Conservation (phyloP, 1,284 basidiomycete species). For the Rugosomyces carneus region DNA sequence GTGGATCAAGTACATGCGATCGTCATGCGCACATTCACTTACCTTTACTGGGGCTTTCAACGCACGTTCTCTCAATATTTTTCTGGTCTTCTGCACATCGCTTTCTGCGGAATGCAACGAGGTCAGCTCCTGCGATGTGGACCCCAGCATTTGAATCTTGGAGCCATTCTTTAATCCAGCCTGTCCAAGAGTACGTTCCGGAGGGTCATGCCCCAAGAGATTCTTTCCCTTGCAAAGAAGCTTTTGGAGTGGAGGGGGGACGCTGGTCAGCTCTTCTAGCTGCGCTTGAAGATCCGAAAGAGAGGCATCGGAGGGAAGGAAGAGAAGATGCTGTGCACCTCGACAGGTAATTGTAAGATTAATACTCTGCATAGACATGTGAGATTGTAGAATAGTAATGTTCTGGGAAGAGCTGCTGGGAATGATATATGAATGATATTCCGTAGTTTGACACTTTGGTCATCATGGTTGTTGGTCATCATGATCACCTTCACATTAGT, state of each 20-base stretch:
- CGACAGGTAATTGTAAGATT: constrained; percentile 40
- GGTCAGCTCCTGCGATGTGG: constrained; percentile 50
- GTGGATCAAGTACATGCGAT: background rate
- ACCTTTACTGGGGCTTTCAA: constrained; percentile 56
- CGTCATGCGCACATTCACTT: constrained; percentile 12
- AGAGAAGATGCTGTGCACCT: constrained; percentile 39
- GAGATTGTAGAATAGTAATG: background rate
- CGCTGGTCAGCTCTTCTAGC: constrained; percentile 56
- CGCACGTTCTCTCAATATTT: constrained; percentile 53
- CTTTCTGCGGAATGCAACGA: constrained; percentile 49
- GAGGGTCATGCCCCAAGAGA: constrained; percentile 18
- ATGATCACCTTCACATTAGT: no score
- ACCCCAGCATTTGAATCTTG: constrained; percentile 65
- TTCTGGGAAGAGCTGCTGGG: background rate
- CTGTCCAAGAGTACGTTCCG: constrained; percentile 34
- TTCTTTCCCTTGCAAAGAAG: constrained; percentile 69
- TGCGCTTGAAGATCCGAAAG: constrained; percentile 41
- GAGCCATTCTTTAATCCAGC: constrained; percentile 55
- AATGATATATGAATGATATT: no score
- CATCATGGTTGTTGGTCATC: no score
- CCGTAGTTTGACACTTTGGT: no score
- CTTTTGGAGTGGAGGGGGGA: constrained; percentile 62
- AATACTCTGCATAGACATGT: constrained; percentile 15
- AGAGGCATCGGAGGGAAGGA: constrained; percentile 39
- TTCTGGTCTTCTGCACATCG: constrained; percentile 48